Base-by-base conservation (phyloP, 805 yeast species). In the Myxozyma kluyveri region DNA sequence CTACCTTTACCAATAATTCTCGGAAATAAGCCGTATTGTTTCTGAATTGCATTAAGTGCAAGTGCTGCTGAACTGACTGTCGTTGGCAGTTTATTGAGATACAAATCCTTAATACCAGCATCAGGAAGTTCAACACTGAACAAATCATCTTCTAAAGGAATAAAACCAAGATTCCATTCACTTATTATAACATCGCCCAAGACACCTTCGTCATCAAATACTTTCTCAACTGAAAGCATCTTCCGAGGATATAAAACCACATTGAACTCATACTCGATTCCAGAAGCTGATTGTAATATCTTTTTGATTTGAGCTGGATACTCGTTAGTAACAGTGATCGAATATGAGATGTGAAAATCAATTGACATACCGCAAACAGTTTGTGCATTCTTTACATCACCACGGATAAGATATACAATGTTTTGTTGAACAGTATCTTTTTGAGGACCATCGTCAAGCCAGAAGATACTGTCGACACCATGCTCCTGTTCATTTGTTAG, bases 1-100 rank as follows among this genome's bases (percentile, higher is more conserved):
- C 72, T 70, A 0, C 96, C 96, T 60, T 83, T 79, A 12, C 81
- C 76, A 41, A 74, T 80, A 2, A 76, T 67, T 52, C 82, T 79
- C 36, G 83, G 81, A 27, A 82, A 68, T 52, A 67, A 71, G 32
- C 72, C 76, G 47, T 68, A 79, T 46, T 58, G 32, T 2, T 65
- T 51, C 45, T 77, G 74, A 10, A 83, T 53, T 22, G 72, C 68
- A 14, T 83, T 65, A 33, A 86, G 61, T 0, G 80, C 69, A 27
- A 74, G 67, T 0, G 86, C 78, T 2, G 84, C 61, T 40, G 66
- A 61, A 23, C 77, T 71, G 0, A 82, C 68, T 5, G 80, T 56
- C 4, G 60, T 53, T 2, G 60, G 60, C 12, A 56, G 37, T 1
- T 53, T 53, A 18, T 45, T 7, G 21, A 52, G 39, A 58, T 82